Base-by-base conservation (phyloP, 2,329 filamentous ascomycete genomes). In the Cladosporium sp. region DNA sequence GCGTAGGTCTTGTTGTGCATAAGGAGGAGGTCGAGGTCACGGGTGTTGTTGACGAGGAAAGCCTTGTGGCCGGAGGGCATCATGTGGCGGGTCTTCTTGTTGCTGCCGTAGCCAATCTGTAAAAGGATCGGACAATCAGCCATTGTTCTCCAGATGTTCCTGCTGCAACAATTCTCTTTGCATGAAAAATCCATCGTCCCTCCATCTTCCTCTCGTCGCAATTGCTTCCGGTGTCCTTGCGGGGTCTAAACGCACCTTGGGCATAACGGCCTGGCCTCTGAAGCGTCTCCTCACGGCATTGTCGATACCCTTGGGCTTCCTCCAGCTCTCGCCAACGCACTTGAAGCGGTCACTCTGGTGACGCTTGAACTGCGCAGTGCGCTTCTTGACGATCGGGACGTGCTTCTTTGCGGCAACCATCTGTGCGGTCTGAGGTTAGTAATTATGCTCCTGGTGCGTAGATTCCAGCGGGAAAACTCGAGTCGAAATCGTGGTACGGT, bases 281-380 rank as follows among this genome's bases (percentile, higher is more conserved):
- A 98, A 98, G 65, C 93, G 88, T 82, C 93, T 85, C 74, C 93
- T 88, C 73, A 98, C 92, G 70, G 88, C 81, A 82, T 91, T 95
- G 80, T 98, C 93, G 77, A 98, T 98, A 89, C 93, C 93, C 88
- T 98, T 98, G 66, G 93, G 93, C 84, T 97, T 98, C 79, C 93
- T 87, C 93, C 93, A 98, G 82, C 83, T 85, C 64, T 86, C 73
- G 71, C 81, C 85, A 65, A 97, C 85, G 73, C 93, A 85, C 80
- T 85, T 95, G 82, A 95, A 98, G 73, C 85, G 85, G 78, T 97
- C 93, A 76, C 83, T 88, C 85, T 98, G 93, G 80, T 98, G 93
- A 74, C 93, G 88, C 78, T 83, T 84, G 86, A 97, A 98, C 79
- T 80, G 83, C 83, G 91, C 89, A 71, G 86, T 90, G 95, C 90